Evolutionary conservation across 805 yeast genomes (phyloP).

Genomic region (Kockiozyma suomiensis): DNA sequence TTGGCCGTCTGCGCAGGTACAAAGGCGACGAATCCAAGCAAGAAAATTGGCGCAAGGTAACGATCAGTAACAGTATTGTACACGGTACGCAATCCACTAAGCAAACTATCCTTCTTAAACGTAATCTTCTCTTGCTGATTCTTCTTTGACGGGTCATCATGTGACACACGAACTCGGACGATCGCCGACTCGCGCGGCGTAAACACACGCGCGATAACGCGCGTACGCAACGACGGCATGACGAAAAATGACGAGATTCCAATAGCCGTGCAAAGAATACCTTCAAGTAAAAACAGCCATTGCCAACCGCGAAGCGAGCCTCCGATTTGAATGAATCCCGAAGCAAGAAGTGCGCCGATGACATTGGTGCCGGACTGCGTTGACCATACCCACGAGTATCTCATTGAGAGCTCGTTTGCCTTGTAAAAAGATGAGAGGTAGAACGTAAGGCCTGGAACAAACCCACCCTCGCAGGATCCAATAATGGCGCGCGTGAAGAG

Average conservation of each 20-base stretch:
- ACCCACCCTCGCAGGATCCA: conserved; percentile 69
- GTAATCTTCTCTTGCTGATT: conserved; percentile 33
- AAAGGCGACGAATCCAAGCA: conserved; percentile 30
- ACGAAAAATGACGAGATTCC: conserved; percentile 52
- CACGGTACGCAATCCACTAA: conserved; percentile 36
- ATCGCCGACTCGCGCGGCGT: conserved; percentile 59
- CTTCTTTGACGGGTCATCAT: conserved; percentile 51
- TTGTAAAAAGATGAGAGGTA: conserved; percentile 72
- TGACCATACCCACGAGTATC: conserved; percentile 64
- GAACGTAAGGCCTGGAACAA: conserved; percentile 63
- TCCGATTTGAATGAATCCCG: conserved; percentile 55
- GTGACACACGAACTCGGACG: conserved; percentile 57
- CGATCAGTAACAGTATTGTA: conserved; percentile 11
- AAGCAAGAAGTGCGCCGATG: conserved; percentile 53
- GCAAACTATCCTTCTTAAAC: conserved; percentile 54
- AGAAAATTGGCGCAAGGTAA: conserved; percentile 22
- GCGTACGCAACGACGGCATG: conserved; percentile 25
- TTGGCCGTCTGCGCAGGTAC: conserved; percentile 28
- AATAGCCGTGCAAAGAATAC: conserved; percentile 55
- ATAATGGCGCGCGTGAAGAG: conserved; percentile 53
- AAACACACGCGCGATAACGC: conserved; percentile 18
- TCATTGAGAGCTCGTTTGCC: conserved; percentile 56
- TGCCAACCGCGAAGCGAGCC: conserved; percentile 56
- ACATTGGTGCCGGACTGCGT: conserved; percentile 55
- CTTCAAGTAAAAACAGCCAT: conserved; percentile 64